phyloP scores from a whole-genome alignment of 768 basidiomycete species.

The Daedalea quercina region DNA sequence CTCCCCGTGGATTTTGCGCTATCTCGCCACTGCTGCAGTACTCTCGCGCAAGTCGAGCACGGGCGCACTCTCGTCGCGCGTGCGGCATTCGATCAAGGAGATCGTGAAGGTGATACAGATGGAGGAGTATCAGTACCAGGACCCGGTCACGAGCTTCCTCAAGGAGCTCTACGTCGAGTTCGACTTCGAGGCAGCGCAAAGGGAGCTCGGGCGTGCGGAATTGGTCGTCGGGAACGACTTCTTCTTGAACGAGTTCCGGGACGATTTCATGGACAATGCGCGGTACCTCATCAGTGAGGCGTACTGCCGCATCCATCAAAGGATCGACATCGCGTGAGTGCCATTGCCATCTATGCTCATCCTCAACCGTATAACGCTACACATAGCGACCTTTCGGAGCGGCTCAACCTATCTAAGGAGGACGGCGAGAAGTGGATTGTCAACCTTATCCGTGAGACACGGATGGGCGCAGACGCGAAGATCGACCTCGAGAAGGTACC shows the following conservation, averaged over 20 bases:
- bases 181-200: constrained; percentile 92
- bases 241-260: constrained; percentile 85
- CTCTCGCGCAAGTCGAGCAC: constrained; percentile 77
- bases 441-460: constrained; percentile 95
- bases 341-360: background rate
- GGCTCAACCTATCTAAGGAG: constrained; percentile 86
- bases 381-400: constrained; percentile 80
- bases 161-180: constrained; percentile 94
- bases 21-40: constrained; percentile 89
- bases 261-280: constrained; percentile 95
- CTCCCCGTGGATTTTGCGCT: constrained; percentile 90
- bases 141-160: constrained; percentile 89
- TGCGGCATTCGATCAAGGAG: constrained; percentile 84
- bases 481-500: constrained; percentile 91
- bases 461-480: constrained; percentile 95
- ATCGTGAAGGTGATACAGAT: constrained; percentile 90
- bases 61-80: constrained; percentile 56
- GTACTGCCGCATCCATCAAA: constrained; percentile 95
- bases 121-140: constrained; percentile 94
- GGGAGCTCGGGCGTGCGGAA: constrained; percentile 70
- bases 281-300: constrained; percentile 95
- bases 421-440: constrained; percentile 99
- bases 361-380: background rate
- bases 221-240: constrained; percentile 87
- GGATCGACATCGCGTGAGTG: constrained; percentile 77